Conservation (phyloP, 1,284 basidiomycete species). For the Ustilago hordei region DNA sequence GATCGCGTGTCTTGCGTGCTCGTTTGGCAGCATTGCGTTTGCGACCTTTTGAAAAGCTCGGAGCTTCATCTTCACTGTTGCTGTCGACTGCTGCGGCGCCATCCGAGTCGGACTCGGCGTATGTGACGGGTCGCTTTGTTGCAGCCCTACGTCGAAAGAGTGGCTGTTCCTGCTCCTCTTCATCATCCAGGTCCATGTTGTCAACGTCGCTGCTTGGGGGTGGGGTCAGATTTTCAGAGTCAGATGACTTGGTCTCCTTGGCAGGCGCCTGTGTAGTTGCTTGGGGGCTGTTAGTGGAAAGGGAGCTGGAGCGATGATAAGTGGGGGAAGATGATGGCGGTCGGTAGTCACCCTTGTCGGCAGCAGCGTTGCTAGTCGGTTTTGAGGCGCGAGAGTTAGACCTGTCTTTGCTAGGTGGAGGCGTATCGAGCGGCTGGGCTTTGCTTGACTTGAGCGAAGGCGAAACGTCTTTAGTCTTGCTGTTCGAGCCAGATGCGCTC, state of each 20-base stretch:
- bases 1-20: conserved; percentile 39
- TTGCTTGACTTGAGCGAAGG: conserved; percentile 14
- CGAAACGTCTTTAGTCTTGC: conserved; percentile 12
- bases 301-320: conserved; percentile 42
- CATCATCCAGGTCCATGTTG: conserved; percentile 44
- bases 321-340: conserved; percentile 38
- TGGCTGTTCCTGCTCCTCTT: conserved; percentile 41
- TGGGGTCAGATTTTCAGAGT: conserved; percentile 44
- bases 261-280: conserved; percentile 17
- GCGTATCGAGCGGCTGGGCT: conserved; percentile 36
- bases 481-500: background rate
- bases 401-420: conserved; percentile 41
- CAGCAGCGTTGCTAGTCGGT: background rate
- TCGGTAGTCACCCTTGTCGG: conserved; percentile 6
- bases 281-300: conserved; percentile 30
- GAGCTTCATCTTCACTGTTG: conserved; percentile 42
- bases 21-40: conserved; percentile 31
- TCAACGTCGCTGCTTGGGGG: conserved; percentile 42
- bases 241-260: conserved; percentile 10
- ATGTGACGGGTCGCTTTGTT: conserved; percentile 50
- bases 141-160: conserved; percentile 48
- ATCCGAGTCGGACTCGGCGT: conserved; percentile 59
- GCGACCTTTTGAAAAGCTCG: conserved; percentile 17
- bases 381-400: conserved; percentile 26
- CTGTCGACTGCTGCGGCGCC: conserved; percentile 28